Conservation (phyloP, 495 filamentous ascomycete species). For the Aspergillus sparsus region DNA sequence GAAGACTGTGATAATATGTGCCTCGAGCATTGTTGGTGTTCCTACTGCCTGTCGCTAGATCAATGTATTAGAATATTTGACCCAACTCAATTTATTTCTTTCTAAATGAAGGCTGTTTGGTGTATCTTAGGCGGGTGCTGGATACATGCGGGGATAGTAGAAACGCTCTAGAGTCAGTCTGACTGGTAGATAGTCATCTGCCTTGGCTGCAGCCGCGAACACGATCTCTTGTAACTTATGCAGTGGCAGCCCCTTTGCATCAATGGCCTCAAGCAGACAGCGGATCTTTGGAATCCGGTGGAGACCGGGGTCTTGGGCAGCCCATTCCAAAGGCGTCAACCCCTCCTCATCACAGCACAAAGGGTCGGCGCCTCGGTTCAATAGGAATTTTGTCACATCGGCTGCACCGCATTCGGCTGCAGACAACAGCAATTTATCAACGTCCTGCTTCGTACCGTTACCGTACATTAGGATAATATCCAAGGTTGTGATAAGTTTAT, state of each 20-base stretch:
- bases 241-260: neutral
- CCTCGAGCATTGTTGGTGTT: no score
- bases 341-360: neutral
- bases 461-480: neutral
- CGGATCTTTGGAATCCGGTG: neutral
- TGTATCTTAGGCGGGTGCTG: neutral
- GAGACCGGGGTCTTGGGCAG: neutral
- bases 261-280: neutral
- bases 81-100: no score
- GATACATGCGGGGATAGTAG: neutral
- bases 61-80: no score
- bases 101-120: no score
- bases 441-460: neutral
- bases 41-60: no score
- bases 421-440: neutral
- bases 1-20: no score
- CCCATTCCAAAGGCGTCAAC: neutral
- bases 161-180: neutral
- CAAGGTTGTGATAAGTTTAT: neutral
- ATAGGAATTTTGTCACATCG: neutral
- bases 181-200: neutral
- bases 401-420: neutral
- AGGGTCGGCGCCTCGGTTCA: neutral
- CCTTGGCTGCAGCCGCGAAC: neutral
- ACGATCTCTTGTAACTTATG: neutral